Base-by-base conservation (phyloP, 768 basidiomycete genomes). In the Mycena amicta region DNA sequence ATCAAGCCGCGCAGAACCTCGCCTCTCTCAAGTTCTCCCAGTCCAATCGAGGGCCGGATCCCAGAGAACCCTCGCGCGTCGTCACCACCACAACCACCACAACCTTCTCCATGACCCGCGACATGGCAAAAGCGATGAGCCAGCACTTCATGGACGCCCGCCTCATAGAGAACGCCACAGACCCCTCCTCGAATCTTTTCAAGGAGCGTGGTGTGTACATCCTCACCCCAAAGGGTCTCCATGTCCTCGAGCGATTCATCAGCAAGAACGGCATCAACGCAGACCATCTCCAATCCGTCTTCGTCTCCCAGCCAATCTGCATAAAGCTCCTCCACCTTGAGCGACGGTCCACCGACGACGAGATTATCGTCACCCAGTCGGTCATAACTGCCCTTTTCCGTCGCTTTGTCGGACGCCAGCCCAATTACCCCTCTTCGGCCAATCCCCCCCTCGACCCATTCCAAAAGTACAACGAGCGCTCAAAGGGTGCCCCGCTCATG, bases 141-240 rank as follows among this genome's bases (percentile, higher is more conserved):
- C 97, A 99, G 75, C 95, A 98, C 72, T 98, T 98, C 71, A 97
- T 99, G 93, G 97, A 98, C 66, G 95, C 97, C 57, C 92, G 95
- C 63, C 82, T 98, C 61, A 95, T 98, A 64, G 95, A 98, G 76
- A 98, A 98, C 71, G 96, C 94, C 16, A 86, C 92, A 18, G 97
- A 99, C 75, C 89, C 90, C 30, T 80, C 83, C 23, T 90, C 90
- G 16, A 88, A 89, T 66, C 82, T 92, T 39, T 99, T 99, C 88
- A 98, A 98, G 77, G 97, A 99, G 67, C 90, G 97, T 53, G 96
- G 96, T 59, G 90, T 98, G 57, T 99, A 95, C 76, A 84, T 89
- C 68, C 83, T 97, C 70, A 98, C 97, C 13, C 93, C 97, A 16
- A 99, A 99, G 77, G 97, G 97, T 52, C 88, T 98, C 52, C 97